Conservation (phyloP, 2,329 filamentous ascomycete species). For the Colletotrichum cereale region DNA sequence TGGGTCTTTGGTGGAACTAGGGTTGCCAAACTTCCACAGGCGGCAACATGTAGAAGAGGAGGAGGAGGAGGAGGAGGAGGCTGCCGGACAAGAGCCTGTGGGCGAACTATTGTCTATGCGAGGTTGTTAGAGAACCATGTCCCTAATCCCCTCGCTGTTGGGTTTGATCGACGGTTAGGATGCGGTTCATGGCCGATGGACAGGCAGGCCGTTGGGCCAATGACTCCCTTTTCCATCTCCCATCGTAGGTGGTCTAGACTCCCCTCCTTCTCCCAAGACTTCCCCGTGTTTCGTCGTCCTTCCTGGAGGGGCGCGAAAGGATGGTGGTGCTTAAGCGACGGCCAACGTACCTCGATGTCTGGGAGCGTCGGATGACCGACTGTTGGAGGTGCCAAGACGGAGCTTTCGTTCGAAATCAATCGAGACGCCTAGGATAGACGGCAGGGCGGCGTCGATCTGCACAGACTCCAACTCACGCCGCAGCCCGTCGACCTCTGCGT, state of each 20-base stretch:
- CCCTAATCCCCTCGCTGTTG: not conserved
- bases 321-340: not conserved
- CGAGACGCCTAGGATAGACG: constrained; percentile 26
- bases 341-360: constrained; percentile 17
- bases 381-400: constrained; percentile 17
- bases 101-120: constrained; percentile 16
- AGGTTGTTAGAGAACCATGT: constrained; percentile 14
- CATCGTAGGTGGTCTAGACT: too few relatives aligned
- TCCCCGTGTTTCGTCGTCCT: not conserved
- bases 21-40: constrained; percentile 15
- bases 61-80: not conserved
- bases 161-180: constrained; percentile 32
- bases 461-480: constrained; percentile 29
- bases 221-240: not conserved
- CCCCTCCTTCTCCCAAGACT: not conserved
- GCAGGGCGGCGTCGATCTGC: constrained; percentile 31
- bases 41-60: not conserved
- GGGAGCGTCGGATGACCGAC: constrained; percentile 20
- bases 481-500: constrained; percentile 18
- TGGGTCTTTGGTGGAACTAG: not conserved
- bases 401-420: constrained; percentile 32
- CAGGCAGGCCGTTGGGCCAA: not conserved
- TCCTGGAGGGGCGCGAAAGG: not conserved
- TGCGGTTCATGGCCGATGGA: not conserved
- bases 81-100: not conserved